Conservation (phyloP, 306 rosid species). For the Rosa multiflora region DNA sequence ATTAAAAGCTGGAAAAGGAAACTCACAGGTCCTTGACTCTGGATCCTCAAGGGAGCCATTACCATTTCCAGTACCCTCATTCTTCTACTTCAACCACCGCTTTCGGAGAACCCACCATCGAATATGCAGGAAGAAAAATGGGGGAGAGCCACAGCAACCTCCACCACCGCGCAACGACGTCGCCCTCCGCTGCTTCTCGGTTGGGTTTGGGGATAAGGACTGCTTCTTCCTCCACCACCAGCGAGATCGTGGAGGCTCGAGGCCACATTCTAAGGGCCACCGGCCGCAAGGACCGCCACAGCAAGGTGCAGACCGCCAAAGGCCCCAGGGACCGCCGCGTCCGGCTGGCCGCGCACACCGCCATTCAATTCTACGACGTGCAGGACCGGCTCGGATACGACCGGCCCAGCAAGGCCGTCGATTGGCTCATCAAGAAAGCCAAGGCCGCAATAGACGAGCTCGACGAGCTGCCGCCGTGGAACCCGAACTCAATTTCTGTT, state of each 20-base stretch:
- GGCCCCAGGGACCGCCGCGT: slow-evolving; percentile 92
- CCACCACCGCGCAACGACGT: slow-evolving; percentile 8
- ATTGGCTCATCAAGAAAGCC: slow-evolving; percentile 94
- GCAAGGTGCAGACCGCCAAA: slow-evolving; percentile 84
- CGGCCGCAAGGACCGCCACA: slow-evolving; percentile 88
- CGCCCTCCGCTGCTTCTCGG: slow-evolving; percentile 37
- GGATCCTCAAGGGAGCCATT: slow-evolving; percentile 73
- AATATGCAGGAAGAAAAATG: slow-evolving; percentile 73
- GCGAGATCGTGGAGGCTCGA: slow-evolving; percentile 78
- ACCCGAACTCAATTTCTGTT: slow-evolving; percentile 35
- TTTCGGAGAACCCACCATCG: slow-evolving; percentile 33
- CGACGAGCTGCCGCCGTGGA: slow-evolving; percentile 79
- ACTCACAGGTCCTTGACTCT: slow-evolving; percentile 59
- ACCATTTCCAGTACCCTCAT: slow-evolving; percentile 24
- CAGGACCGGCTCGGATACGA: slow-evolving; percentile 92
- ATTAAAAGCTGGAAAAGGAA: slow-evolving; percentile 71
- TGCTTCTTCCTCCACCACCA: not conserved
- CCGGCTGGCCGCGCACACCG: slow-evolving; percentile 82
- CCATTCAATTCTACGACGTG: slow-evolving; percentile 90
- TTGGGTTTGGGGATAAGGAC: slow-evolving; percentile 45
- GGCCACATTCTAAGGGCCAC: slow-evolving; percentile 84
- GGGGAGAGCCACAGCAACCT: slow-evolving; percentile 41
- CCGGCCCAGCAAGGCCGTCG: slow-evolving; percentile 92
- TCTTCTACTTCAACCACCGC: slow-evolving; percentile 26
- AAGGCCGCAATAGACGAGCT: slow-evolving; percentile 83